Conservation (phyloP, 495 filamentous ascomycete genomes). For the Annulohypoxylon moriforme region DNA sequence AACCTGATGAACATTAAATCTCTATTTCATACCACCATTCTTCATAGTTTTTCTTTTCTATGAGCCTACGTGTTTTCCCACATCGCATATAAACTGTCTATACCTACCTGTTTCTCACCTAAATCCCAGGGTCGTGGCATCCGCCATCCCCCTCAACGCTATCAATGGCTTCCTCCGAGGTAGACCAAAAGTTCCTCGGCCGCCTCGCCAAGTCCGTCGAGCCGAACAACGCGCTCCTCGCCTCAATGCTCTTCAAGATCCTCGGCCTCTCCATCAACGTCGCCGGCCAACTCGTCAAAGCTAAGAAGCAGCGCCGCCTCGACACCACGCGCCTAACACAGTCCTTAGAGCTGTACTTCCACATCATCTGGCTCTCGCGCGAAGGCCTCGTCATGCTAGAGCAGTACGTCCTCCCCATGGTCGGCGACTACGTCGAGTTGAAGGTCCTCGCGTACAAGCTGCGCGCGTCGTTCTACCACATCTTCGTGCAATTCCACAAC, state of each 20-base stretch:
- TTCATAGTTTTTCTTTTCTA: not conserved
- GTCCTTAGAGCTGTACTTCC: conserved; percentile 85
- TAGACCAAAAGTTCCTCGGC: conserved; percentile 96
- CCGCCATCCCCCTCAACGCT: not conserved
- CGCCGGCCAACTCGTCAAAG: conserved; percentile 82
- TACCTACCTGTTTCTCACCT: conserved; percentile 23
- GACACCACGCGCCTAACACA: conserved; percentile 74
- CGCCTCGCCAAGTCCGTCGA: conserved; percentile 81
- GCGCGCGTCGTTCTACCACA: conserved; percentile 92
- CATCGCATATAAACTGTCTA: not conserved
- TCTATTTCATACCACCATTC: not conserved
- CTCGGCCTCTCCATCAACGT: conserved; percentile 91
- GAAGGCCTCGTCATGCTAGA: conserved; percentile 90
- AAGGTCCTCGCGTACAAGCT: conserved; percentile 92
- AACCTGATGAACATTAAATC: conserved; percentile 3
- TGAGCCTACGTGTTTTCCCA: not conserved
- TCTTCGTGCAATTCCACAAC: conserved; percentile 97
- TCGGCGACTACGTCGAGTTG: conserved; percentile 74
- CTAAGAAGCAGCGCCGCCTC: conserved; percentile 83
- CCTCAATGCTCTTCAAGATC: conserved; percentile 85
- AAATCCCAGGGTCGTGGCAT: conserved; percentile 5
- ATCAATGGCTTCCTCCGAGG: conserved; percentile 91
- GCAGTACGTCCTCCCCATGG: conserved; percentile 84
- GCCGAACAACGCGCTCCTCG: conserved; percentile 77
- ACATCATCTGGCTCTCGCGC: conserved; percentile 94